A percentile compares a stretch with the other conserved stretches of the same genome.
Evolutionary conservation across 129 eudicot genomes (phyloP).

Genomic region (Flaveria sonorensis): DNA sequence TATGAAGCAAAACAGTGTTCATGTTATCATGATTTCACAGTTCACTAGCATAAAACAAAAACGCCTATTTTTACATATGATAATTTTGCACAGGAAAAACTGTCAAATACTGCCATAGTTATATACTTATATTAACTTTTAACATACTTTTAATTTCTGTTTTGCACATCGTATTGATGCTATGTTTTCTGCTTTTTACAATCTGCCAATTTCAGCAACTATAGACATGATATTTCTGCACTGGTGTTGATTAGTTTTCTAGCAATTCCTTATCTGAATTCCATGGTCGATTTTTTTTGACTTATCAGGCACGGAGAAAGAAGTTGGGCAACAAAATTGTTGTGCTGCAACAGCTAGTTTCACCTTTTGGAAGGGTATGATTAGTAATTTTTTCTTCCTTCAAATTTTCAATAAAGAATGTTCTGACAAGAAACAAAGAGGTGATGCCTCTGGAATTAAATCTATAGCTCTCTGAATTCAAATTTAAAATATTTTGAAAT

Average conservation of each 20-base stretch:
- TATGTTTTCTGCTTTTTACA: not conserved
- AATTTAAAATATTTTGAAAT: not conserved
- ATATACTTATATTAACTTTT: not conserved
- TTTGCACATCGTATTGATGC: not conserved
- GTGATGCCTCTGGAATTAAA: not conserved
- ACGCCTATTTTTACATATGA: not conserved
- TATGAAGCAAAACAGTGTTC: not conserved
- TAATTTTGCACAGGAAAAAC: not conserved
- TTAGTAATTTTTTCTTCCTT: not conserved
- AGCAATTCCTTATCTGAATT: not conserved
- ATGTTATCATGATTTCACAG: not conserved
- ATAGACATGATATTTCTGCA: not conserved
- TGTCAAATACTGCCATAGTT: not conserved
- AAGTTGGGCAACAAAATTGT: not conserved
- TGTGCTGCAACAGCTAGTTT: slow-evolving; percentile 2
- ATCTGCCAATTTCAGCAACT: not conserved
- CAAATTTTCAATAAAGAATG: not conserved
- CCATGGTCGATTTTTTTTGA: not conserved
- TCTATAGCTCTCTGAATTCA: not conserved
- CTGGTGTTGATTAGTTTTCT: not conserved
- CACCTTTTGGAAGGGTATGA: slow-evolving; percentile 19
- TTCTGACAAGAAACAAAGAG: not conserved
- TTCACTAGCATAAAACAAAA: not conserved
- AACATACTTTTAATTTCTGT: not conserved
- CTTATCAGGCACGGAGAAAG: not conserved